Conservation (phyloP, 495 filamentous ascomycete species). For the Parathielavia hyrcaniae region DNA sequence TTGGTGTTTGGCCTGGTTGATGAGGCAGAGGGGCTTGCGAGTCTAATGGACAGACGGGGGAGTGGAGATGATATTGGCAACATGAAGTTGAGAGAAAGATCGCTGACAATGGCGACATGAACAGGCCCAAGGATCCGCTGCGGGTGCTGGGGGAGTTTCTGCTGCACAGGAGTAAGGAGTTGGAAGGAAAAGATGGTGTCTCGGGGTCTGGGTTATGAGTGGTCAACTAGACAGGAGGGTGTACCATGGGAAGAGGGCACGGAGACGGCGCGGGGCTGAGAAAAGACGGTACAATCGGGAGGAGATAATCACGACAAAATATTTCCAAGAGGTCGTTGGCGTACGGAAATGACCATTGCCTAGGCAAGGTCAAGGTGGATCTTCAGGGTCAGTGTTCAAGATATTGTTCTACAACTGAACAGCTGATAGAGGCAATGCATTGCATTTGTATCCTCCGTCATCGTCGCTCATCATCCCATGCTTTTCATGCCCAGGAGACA, state of each 20-base stretch:
- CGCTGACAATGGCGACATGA: background rate
- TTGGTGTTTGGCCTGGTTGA: too few relatives aligned
- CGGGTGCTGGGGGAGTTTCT: slow-evolving; percentile 81
- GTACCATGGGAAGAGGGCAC: too few relatives aligned
- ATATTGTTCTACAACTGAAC: background rate
- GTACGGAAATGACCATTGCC: slow-evolving; percentile 1
- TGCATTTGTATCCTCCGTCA: slow-evolving; percentile 14
- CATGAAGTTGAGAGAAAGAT: background rate
- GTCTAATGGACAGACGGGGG: too few relatives aligned
- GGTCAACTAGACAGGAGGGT: background rate
- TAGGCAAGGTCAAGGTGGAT: too few relatives aligned
- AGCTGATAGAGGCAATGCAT: slow-evolving; percentile 5
- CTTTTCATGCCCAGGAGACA: slow-evolving; percentile 11
- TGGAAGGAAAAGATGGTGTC: slow-evolving; percentile 40
- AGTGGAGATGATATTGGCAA: background rate
- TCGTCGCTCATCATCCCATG: slow-evolving; percentile 9
- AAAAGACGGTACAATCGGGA: slow-evolving; percentile 3
- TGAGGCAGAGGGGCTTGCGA: too few relatives aligned
- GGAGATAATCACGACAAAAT: slow-evolving; percentile 7
- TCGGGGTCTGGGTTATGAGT: background rate
- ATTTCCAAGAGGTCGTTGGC: background rate
- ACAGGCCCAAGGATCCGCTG: slow-evolving; percentile 74
- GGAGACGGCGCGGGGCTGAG: too few relatives aligned
- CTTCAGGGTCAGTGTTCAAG: background rate
- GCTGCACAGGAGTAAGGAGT: slow-evolving; percentile 70